Conservation (phyloP, 2,329 filamentous ascomycete genomes). For the Plenodomus lindquistii region DNA sequence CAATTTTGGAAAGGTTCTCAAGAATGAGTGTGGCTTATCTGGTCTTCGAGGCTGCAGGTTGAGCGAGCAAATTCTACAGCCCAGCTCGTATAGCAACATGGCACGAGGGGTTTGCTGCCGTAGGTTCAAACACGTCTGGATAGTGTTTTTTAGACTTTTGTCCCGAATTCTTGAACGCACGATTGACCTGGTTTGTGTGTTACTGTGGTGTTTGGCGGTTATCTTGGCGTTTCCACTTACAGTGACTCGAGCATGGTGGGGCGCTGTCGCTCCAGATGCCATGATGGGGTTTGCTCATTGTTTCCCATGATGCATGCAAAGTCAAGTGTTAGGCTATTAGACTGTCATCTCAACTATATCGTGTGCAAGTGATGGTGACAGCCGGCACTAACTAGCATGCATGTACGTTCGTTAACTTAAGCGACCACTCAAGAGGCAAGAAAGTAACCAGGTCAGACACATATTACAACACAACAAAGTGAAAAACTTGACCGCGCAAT, state of each 20-base stretch:
- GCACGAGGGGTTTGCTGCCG: neutral
- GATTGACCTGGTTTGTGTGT: neutral
- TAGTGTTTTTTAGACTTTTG: neutral
- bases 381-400: neutral
- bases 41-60: neutral
- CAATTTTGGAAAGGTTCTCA: neutral
- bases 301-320: neutral
- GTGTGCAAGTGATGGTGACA: neutral
- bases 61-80: neutral
- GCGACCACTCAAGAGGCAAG: too few species aligned
- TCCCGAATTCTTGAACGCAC: neutral
- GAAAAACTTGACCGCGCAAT: too few species aligned
- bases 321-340: neutral
- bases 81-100: neutral
- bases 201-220: neutral
- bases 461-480: too few species aligned
- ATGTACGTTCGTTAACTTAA: too few species aligned
- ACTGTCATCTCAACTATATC: too few species aligned
- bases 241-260: neutral
- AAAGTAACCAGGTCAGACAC: too few species aligned
- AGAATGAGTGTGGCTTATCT: neutral
- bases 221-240: neutral
- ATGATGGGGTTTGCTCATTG: neutral
- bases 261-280: neutral
- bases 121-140: neutral